These are phyloP conservation scores for Sergeia podlipaevii DNA, from an alignment of 208 protist species.

Conservation along the genomic window DNA sequence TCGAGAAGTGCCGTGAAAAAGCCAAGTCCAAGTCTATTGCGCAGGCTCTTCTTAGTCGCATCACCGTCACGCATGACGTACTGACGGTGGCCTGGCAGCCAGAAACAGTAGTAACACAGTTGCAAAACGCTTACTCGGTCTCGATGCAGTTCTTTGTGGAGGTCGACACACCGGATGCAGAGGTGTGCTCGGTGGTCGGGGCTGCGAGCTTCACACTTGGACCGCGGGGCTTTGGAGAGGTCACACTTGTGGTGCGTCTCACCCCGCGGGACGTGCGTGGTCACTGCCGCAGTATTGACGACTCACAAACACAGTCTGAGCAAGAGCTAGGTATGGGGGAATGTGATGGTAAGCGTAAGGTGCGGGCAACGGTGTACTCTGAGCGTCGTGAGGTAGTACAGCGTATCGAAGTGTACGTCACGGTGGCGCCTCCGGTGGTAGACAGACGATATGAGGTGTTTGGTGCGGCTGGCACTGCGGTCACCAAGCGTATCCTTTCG, in stretches of 20 bases:
- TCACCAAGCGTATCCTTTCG: conserved; percentile 61
- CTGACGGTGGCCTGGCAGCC: conserved; percentile 54
- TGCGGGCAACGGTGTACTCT: conserved; percentile 61
- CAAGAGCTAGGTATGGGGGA: conserved; percentile 4
- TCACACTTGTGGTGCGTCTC: conserved; percentile 57
- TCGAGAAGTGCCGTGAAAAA: conserved; percentile 73
- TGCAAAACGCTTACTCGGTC: conserved; percentile 60
- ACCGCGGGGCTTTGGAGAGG: conserved; percentile 45
- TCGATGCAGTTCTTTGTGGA: conserved; percentile 74
- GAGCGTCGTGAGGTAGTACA: conserved; percentile 61
- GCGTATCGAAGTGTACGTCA: conserved; percentile 51
- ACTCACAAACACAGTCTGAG: too few species aligned
- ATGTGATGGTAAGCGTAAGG: not conserved
- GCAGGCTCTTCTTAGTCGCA: conserved; percentile 54
- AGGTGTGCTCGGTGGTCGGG: conserved; percentile 34
- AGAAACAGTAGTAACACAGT: conserved; percentile 49
- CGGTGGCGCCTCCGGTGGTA: conserved; percentile 57
- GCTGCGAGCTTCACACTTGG: conserved; percentile 49
- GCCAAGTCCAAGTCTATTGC: conserved; percentile 73
- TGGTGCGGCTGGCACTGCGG: conserved; percentile 48
- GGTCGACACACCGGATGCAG: conserved; percentile 22
- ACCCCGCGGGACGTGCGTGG: too few species aligned
- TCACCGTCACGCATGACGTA: conserved; percentile 65
- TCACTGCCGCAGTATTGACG: not conserved
- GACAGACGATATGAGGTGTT: conserved; percentile 86